Evolutionary conservation across 2,329 filamentous ascomycete species (phyloP).

Genomic region (Pseudogymnoascus sp.): DNA sequence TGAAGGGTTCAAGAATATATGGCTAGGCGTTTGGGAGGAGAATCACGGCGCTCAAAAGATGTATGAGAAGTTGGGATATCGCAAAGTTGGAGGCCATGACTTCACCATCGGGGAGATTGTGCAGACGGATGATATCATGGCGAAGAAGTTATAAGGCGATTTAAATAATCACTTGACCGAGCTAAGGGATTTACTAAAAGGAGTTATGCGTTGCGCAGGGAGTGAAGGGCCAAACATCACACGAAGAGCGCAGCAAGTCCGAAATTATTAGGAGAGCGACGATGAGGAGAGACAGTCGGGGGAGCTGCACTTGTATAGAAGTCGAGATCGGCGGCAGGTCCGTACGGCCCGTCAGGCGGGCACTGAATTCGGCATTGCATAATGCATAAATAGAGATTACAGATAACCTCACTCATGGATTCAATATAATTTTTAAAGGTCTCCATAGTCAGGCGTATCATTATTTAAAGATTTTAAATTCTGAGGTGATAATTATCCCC

Average conservation of each 20-base stretch:
- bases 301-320: no score
- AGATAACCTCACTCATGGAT: background rate
- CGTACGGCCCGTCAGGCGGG: no score
- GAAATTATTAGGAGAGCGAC: no score
- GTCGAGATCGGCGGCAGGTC: no score
- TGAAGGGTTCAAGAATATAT: conserved; percentile 34
- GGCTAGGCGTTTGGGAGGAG: conserved; percentile 44
- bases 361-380: no score
- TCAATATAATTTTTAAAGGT: background rate
- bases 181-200: no score
- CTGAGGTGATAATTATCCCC: background rate
- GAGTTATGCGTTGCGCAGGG: no score
- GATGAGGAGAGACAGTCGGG: no score
- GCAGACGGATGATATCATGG: conserved; percentile 39
- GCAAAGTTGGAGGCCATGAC: conserved; percentile 34
- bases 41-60: conserved; percentile 33
- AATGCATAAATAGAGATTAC: no score
- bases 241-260: no score
- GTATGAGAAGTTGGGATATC: conserved; percentile 37
- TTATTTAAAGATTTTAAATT: background rate
- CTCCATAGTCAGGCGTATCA: background rate
- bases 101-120: conserved; percentile 36
- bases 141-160: conserved; percentile 27
- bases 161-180: background rate
- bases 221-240: no score